Conservation (phyloP, 106 monocot species). For the Cymbidium sinense region DNA sequence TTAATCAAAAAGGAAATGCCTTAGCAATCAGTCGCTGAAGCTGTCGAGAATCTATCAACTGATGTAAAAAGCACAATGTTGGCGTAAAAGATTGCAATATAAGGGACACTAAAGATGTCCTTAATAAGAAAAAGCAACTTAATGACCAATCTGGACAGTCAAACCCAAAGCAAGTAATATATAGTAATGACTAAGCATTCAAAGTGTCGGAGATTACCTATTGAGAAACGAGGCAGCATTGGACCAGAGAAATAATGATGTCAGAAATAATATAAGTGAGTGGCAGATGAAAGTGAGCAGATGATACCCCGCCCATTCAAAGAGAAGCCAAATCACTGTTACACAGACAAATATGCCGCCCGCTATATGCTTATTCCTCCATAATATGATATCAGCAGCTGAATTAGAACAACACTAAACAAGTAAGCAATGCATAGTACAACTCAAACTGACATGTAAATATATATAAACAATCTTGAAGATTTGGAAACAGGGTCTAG, state of each 20-base stretch:
- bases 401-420: slow-evolving; percentile 8
- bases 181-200: not conserved
- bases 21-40: too few species aligned
- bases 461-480: too few species aligned
- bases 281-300: slow-evolving; percentile 58
- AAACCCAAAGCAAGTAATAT: not conserved
- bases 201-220: slow-evolving; percentile 19
- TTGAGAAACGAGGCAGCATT: slow-evolving; percentile 52
- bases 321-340: slow-evolving; percentile 67
- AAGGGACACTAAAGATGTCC: not conserved
- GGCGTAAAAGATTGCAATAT: too few species aligned
- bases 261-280: slow-evolving; percentile 43
- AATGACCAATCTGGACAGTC: not conserved
- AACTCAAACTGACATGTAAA: too few species aligned
- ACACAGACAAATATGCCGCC: slow-evolving; percentile 46
- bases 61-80: too few species aligned
- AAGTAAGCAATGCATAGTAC: not conserved
- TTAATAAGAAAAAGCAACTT: not conserved
- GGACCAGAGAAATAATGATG: slow-evolving; percentile 56
- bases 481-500: too few species aligned
- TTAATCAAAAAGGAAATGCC: too few species aligned
- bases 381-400: slow-evolving; percentile 64
- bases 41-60: too few species aligned
- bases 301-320: slow-evolving; percentile 68
- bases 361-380: slow-evolving; percentile 67